These are phyloP conservation scores for Xenosphaeropsis pyriputrescens DNA, from an alignment of 2,329 filamentous ascomycete species.

Conservation along the genomic window DNA sequence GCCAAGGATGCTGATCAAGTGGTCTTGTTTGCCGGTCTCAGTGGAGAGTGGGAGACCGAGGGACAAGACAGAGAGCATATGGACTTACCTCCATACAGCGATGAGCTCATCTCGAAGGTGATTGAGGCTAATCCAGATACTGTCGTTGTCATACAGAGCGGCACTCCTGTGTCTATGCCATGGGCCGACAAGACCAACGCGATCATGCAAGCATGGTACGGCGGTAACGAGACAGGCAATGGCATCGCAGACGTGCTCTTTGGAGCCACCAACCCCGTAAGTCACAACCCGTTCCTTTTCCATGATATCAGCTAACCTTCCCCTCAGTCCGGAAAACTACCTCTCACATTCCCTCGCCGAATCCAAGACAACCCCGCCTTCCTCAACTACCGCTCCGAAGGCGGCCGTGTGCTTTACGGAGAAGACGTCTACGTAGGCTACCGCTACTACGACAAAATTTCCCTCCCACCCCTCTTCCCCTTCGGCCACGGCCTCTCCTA, in stretches of 20 bases:
- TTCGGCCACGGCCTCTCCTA: slow-evolving; percentile 66
- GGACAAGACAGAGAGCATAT: slow-evolving; percentile 13
- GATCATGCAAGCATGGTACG: slow-evolving; percentile 31
- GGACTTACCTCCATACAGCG: slow-evolving; percentile 12
- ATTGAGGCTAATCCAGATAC: slow-evolving; percentile 40
- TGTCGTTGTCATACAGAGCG: slow-evolving; percentile 44
- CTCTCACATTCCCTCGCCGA: slow-evolving; percentile 40
- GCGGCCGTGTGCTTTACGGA: slow-evolving; percentile 44
- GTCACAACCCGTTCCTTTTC: slow-evolving; percentile 7
- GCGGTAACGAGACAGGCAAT: slow-evolving; percentile 51
- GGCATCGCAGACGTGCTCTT: slow-evolving; percentile 49
- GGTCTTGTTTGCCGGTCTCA: slow-evolving; percentile 60
- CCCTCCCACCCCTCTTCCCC: slow-evolving; percentile 37
- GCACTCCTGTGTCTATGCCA: slow-evolving; percentile 40
- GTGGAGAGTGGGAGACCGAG: slow-evolving; percentile 20
- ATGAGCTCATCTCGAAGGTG: slow-evolving; percentile 30
- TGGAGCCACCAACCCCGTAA: slow-evolving; percentile 38
- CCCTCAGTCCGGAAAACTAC: slow-evolving; percentile 33
- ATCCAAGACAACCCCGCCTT: slow-evolving; percentile 45
- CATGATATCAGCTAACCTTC: neutral
- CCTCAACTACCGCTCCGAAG: slow-evolving; percentile 38
- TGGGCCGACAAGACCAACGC: slow-evolving; percentile 27
- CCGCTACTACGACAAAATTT: slow-evolving; percentile 44
- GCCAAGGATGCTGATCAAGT: slow-evolving; percentile 59
- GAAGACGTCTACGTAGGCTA: slow-evolving; percentile 53